phyloP scores from a whole-genome alignment of 1,139 yeast genomes.

The Scheffersomyces insectosa region DNA sequence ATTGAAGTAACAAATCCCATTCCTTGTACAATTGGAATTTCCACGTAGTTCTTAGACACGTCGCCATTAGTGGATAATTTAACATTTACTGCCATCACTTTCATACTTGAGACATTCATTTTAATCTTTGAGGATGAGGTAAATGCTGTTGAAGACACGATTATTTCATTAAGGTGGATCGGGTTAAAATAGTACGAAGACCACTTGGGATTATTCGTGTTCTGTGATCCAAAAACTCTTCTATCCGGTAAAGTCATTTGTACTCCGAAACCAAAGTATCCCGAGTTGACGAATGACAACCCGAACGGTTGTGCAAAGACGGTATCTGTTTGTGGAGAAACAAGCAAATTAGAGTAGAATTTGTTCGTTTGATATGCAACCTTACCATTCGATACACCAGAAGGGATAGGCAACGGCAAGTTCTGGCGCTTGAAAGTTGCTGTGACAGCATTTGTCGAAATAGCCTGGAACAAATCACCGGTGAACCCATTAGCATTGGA shows the following conservation, averaged over 20 bases:
- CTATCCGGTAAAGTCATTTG: conserved; percentile 4
- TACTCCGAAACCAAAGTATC: conserved; percentile 7
- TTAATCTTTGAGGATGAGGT: conserved; percentile 1
- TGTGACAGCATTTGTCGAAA: conserved; percentile 6
- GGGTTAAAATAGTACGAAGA: conserved; percentile 10
- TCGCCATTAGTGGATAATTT: conserved; percentile 6
- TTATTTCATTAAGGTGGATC: conserved; percentile 6
- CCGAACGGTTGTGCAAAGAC: conserved; percentile 11
- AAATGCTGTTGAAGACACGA: conserved; percentile 11
- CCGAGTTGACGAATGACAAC: conserved; percentile 26
- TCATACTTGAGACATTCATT: conserved; percentile 9
- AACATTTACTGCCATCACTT: conserved; percentile 10
- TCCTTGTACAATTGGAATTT: conserved; percentile 55
- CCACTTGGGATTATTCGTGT: conserved; percentile 8
- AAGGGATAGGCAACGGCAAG: conserved; percentile 5
- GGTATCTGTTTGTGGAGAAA: conserved; percentile 7
- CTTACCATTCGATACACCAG: background rate
- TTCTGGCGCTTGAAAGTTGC: conserved; percentile 2
- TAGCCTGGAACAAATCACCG: conserved; percentile 8
- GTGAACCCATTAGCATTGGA: conserved; percentile 1
- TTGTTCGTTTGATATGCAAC: conserved; percentile 1
- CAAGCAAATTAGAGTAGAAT: conserved; percentile 1
- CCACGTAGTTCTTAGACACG: conserved; percentile 25
- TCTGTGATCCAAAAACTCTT: conserved; percentile 6
- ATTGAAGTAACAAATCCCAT: conserved; percentile 63